These are phyloP conservation scores for Aspergillus avenaceus DNA, from an alignment of 495 filamentous ascomycete species.

Conservation along the genomic window DNA sequence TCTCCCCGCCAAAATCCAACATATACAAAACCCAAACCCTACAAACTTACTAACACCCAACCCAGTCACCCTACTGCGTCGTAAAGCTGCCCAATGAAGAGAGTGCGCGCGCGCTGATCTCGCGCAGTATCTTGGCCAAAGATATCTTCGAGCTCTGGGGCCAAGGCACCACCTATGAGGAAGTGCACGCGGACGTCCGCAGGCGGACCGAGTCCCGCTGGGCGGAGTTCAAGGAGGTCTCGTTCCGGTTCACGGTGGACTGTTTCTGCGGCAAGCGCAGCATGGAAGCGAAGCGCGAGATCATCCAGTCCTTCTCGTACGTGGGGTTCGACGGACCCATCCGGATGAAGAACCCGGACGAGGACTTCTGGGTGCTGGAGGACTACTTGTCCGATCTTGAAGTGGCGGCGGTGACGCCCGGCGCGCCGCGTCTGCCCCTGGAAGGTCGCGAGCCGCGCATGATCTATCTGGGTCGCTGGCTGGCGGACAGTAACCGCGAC, in stretches of 20 bases:
- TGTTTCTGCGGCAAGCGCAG: slow-evolving; percentile 67
- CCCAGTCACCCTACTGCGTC: slow-evolving; percentile 83
- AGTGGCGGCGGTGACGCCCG: not conserved
- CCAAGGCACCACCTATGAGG: slow-evolving; percentile 58
- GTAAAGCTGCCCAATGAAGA: slow-evolving; percentile 62
- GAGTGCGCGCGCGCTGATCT: slow-evolving; percentile 61
- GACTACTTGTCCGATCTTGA: slow-evolving; percentile 57
- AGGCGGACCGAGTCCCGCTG: slow-evolving; percentile 57
- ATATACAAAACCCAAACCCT: not conserved
- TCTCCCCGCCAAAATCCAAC: slow-evolving; percentile 6
- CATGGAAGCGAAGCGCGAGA: slow-evolving; percentile 49
- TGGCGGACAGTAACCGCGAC: slow-evolving; percentile 60
- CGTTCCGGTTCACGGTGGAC: slow-evolving; percentile 83
- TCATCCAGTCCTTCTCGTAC: slow-evolving; percentile 82
- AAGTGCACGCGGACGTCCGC: slow-evolving; percentile 63
- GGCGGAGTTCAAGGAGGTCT: slow-evolving; percentile 52
- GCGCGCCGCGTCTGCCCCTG: not conserved
- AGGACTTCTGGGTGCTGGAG: slow-evolving; percentile 76
- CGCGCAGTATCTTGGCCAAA: slow-evolving; percentile 73
- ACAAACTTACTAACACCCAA: slow-evolving; percentile 11
- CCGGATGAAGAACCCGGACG: slow-evolving; percentile 62
- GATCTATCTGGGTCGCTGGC: slow-evolving; percentile 67
- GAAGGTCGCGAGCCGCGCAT: slow-evolving; percentile 43
- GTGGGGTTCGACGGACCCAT: slow-evolving; percentile 74
- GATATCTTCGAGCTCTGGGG: slow-evolving; percentile 90